Evolutionary conservation across 1,284 basidiomycete genomes (phyloP).

Genomic region (Coniophora puteana): DNA sequence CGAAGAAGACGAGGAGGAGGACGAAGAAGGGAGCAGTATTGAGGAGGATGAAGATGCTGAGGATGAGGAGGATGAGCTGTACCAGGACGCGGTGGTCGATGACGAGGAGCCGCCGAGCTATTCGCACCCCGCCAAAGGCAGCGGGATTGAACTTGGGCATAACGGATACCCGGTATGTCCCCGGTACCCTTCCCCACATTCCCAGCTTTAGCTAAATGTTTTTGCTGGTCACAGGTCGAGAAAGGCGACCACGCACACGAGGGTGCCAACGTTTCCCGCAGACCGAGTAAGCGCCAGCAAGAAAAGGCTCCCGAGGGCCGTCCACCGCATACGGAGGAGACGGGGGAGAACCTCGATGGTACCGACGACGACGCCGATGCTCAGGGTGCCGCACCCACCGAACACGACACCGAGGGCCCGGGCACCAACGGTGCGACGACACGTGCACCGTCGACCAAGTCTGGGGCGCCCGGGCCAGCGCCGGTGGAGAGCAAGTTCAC

Average conservation of each 20-base stretch:
- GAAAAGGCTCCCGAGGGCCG: slow-evolving; percentile 69
- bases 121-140: slow-evolving; percentile 33
- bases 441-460: slow-evolving; percentile 11
- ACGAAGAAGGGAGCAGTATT: slow-evolving; percentile 66
- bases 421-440: no score
- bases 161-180: slow-evolving; percentile 73
- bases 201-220: slow-evolving; percentile 11
- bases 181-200: slow-evolving; percentile 2
- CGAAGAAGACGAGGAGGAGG: slow-evolving; percentile 66
- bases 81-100: slow-evolving; percentile 34
- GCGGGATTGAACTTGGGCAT: slow-evolving; percentile 50
- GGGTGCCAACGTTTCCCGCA: slow-evolving; percentile 32
- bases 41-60: slow-evolving; percentile 78
- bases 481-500: slow-evolving; percentile 38
- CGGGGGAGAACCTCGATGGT: slow-evolving; percentile 18
- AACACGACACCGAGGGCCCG: slow-evolving; percentile 13
- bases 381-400: slow-evolving; percentile 11
- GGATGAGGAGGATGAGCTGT: slow-evolving; percentile 32
- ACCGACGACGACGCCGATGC: slow-evolving; percentile 18
- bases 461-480: slow-evolving; percentile 29
- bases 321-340: slow-evolving; percentile 28
- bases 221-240: slow-evolving; percentile 32
- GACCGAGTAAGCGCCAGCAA: slow-evolving; percentile 56
- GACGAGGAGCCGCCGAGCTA: slow-evolving; percentile 50
- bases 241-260: slow-evolving; percentile 32